Evolutionary conservation across 2,329 filamentous ascomycete species (phyloP), one percentile per base, ranked within the genome.

Genomic region (Sporothrix euskadiensis): DNA sequence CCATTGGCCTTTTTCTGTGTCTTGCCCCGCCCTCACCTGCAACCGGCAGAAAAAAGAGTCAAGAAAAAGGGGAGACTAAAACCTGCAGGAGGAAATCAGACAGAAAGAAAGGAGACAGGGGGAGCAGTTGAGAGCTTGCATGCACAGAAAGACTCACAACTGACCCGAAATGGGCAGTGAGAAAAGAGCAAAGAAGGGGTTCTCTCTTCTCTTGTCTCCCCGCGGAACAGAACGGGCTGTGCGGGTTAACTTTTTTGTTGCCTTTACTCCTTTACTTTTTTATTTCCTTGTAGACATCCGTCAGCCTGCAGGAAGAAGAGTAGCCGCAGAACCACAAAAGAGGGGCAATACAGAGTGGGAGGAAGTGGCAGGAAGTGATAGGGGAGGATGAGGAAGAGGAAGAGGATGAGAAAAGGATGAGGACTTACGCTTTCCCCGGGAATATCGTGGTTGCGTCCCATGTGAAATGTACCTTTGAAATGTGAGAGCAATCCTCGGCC

Each of bases 21-120:
- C 63, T 2, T 68, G 26, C 47, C 65, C 65, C 47, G 26, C 65
- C 41, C 65, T 68, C 61, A 66, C 61, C 39, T 66, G 61, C 61
- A 66, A 66, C 61, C 61, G 61, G 47, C 61, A 66, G 41, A 30
- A 66, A 16, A 12, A 10, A 3, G 39, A 65, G n/a, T 7, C 22
- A 10, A 56, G 9, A 56, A 56, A 56, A 8, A n/a, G 12, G 19
- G 6, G 19, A 5, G 35, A 9, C 59, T 44, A 39, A 63, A n/a
- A 16, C 39, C 59, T 65, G 61, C 39, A 47, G 39, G 39, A 66
- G 30, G 61, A 22, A 47, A 56, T 56, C 52, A 56, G 9, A 9
- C 9, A 44, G 41, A 44, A 10, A 10, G 41, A 44, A 9, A 44
- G 12, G 12, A 14, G 41, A 44, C 41, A 44, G 41, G 41, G 41